These are phyloP conservation scores for Pyrenochaeta sp. DNA, from an alignment of 2,329 filamentous ascomycete genomes.

Conservation along the genomic window DNA sequence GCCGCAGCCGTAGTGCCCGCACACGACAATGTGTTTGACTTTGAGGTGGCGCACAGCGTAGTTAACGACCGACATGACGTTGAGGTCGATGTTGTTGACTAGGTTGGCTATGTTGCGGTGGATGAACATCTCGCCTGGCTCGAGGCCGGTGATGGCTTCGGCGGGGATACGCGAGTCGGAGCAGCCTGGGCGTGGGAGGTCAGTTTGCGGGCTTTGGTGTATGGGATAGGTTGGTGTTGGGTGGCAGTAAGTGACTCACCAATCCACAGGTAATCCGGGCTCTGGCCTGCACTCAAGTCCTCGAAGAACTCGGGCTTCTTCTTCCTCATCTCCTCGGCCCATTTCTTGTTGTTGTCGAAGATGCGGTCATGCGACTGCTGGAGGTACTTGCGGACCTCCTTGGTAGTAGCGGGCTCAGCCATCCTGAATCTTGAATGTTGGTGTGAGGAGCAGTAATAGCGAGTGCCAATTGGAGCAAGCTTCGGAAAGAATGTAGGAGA, in stretches of 20 bases:
- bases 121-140: conserved; percentile 44
- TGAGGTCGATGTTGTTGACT: conserved; percentile 50
- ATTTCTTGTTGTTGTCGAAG: conserved; percentile 72
- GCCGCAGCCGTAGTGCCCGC: conserved; percentile 73
- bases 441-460: neutral
- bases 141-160: conserved; percentile 51
- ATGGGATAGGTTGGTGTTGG: neutral
- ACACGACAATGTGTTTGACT: conserved; percentile 74
- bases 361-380: conserved; percentile 70
- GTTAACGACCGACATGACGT: conserved; percentile 51
- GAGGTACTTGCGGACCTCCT: conserved; percentile 59
- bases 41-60: conserved; percentile 52
- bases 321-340: conserved; percentile 66
- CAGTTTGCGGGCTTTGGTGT: no score
- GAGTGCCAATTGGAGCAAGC: neutral
- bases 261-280: conserved; percentile 70
- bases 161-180: conserved; percentile 50
- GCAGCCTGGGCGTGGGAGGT: no score
- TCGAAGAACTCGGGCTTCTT: conserved; percentile 71
- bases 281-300: conserved; percentile 69
- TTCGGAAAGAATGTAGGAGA: neutral
- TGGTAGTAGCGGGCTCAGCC: conserved; percentile 16
- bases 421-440: neutral
- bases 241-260: conserved; percentile 30
- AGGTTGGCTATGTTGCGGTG: conserved; percentile 48